Percentiles rank a stretch among this genome's conserved stretches.
Conservation (phyloP, 495 filamentous ascomycete species). For the Aspergillus cavernicola region DNA sequence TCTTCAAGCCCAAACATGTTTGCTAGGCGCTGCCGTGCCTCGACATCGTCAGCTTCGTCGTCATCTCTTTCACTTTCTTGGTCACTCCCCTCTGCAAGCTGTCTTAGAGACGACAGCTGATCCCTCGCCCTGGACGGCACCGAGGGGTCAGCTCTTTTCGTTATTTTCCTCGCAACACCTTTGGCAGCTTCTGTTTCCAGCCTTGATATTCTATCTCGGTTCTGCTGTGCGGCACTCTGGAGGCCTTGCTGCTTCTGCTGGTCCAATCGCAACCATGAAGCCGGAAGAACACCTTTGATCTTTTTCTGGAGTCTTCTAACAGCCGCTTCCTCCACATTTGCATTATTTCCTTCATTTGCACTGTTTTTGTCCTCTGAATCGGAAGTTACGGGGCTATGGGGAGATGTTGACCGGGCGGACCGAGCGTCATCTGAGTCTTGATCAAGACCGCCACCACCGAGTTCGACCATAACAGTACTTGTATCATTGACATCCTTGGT, state of each 20-base stretch:
- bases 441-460: constrained; percentile 13
- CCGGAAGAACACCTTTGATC: constrained; percentile 84
- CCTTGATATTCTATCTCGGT: constrained; percentile 20
- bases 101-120: constrained; percentile 29
- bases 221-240: constrained; percentile 19
- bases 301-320: constrained; percentile 45
- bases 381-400: constrained; percentile 14
- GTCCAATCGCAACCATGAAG: constrained; percentile 83
- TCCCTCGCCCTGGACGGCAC: constrained; percentile 10
- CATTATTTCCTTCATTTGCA: constrained; percentile 8
- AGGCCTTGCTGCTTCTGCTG: constrained; percentile 38
- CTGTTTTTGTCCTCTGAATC: constrained; percentile 10
- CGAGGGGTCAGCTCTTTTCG: constrained; percentile 23
- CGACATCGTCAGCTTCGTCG: constrained; percentile 4
- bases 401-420: constrained; percentile 15
- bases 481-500: constrained; percentile 9
- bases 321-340: constrained; percentile 22
- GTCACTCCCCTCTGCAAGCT: constrained; percentile 46
- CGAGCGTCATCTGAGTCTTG: constrained; percentile 20
- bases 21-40: constrained; percentile 6
- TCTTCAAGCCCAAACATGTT: constrained; percentile 20
- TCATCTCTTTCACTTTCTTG: constrained; percentile 48
- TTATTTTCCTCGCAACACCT: constrained; percentile 44
- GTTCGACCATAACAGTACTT: constrained; percentile 5
- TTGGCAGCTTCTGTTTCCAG: constrained; percentile 31